A percentile compares a stretch with the other conserved stretches of the same genome.
These are phyloP conservation scores for Jackrogersella multiformis DNA, from an alignment of 495 filamentous ascomycete genomes.

Conservation along the genomic window DNA sequence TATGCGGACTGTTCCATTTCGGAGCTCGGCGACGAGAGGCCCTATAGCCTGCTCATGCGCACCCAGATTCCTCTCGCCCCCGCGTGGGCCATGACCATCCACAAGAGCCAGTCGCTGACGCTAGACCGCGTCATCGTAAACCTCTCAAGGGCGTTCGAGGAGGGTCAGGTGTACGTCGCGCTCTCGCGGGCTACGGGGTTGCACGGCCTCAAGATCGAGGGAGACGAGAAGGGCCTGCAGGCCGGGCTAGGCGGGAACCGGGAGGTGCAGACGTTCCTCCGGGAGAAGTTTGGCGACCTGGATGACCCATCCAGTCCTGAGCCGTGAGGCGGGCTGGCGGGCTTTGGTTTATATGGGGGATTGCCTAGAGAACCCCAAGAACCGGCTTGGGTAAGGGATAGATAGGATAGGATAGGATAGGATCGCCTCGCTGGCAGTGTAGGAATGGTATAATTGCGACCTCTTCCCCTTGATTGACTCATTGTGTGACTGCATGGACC, in stretches of 20 bases:
- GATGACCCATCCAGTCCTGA: constrained; percentile 12
- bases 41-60: constrained; percentile 73
- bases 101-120: constrained; percentile 95
- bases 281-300: constrained; percentile 40
- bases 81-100: constrained; percentile 93
- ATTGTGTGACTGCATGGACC: no score
- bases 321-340: neutral
- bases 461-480: no score
- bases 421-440: neutral
- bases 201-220: constrained; percentile 68
- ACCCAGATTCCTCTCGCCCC: constrained; percentile 85
- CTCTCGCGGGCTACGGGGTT: constrained; percentile 82
- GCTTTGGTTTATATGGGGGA: neutral
- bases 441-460: neutral
- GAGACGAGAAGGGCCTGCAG: constrained; percentile 36
- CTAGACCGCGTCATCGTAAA: constrained; percentile 91
- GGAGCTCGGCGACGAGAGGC: constrained; percentile 55
- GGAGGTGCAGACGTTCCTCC: constrained; percentile 42
- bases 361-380: no score
- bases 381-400: neutral
- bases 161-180: constrained; percentile 86
- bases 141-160: constrained; percentile 84
- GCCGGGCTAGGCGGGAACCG: constrained; percentile 42
- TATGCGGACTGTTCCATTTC: constrained; percentile 59
- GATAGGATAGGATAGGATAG: no score